Evolutionary conservation across 2,329 filamentous ascomycete species (phyloP).

Genomic region (Rutstroemia sp.): DNA sequence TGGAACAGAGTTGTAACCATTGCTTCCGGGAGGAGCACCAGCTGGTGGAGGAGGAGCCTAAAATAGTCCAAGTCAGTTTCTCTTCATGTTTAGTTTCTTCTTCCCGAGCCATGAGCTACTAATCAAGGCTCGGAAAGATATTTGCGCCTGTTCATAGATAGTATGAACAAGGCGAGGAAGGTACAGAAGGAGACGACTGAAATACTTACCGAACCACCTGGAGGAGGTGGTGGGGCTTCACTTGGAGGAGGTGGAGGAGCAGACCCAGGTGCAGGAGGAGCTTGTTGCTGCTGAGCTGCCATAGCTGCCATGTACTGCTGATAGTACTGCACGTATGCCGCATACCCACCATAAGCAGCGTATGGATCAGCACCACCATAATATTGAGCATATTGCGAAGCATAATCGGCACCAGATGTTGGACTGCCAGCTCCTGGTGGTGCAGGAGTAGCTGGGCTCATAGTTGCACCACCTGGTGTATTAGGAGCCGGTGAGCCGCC

Average conservation of each 20-base stretch:
- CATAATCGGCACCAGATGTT: conserved; percentile 55
- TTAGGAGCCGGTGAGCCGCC: conserved; percentile 27
- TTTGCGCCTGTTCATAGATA: no score
- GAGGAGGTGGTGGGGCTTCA: conserved; percentile 54
- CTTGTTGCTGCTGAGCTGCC: conserved; percentile 38
- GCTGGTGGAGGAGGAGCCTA: conserved; percentile 49
- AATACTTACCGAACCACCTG: conserved; percentile 36
- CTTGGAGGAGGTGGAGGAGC: conserved; percentile 50
- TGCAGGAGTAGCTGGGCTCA: conserved; percentile 36
- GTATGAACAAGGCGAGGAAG: neutral
- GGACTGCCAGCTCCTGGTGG: conserved; percentile 38
- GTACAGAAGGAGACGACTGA: neutral
- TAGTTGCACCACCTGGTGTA: conserved; percentile 28
- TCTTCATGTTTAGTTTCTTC: neutral
- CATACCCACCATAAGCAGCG: conserved; percentile 83
- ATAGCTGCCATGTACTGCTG: conserved; percentile 59
- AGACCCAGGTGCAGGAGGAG: conserved; percentile 38
- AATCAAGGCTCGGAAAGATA: neutral
- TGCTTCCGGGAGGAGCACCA: conserved; percentile 43
- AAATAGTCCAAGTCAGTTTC: conserved; percentile 22
- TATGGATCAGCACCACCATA: conserved; percentile 73
- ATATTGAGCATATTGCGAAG: conserved; percentile 77
- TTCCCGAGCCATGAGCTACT: neutral
- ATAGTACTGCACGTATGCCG: conserved; percentile 66
- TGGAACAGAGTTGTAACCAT: conserved; percentile 55